Evolutionary conservation across 2,329 filamentous ascomycete genomes (phyloP), one percentile per base, ranked within the genome.

Genomic region (Drechslerella dactyloides): DNA sequence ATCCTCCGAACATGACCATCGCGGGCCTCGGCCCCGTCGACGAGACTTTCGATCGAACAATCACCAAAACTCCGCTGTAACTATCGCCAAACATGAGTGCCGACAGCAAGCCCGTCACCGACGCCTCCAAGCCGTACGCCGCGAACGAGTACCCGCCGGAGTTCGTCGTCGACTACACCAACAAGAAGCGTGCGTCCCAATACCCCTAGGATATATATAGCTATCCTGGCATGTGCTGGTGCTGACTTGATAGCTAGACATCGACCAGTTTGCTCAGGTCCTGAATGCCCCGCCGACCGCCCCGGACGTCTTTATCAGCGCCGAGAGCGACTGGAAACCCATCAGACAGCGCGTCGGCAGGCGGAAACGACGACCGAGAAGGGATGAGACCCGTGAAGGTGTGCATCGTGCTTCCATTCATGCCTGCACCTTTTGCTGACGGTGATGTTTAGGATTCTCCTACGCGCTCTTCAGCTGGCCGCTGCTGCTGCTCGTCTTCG

Each of bases 321-420:
- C 94, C 44, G 87, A 96, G 78, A 96, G 96, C 79, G 94, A 99
- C 82, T 99, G 94, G 94, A 88, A 90, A 15, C 94, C 94, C 0
- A 86, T 97, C 11, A 88, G 90, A 75, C 86, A 93, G 78, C 87
- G 85, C 65, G 84, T 93, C 21, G 82, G 83, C 66, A 77, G 79
- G 60, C 79, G 79, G 55, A 77, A 79, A 76, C 77, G 80, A 73
- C 81, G 80, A 73, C 80, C 80, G 42, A 81, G 83, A 61, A 90
- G 87, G 77, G 94, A 99, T 78, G 94, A 99, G 82, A 97, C 93
- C 1, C 84, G 94, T 75, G 94, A 99, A 81, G 94, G 65, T 69
- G n/a, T n/a, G n/a, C n/a, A 50, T 13, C 17, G 40, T 37, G 11
- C 15, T 33, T n/a, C 21, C 13, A 42, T 6, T 11, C 17, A 24